Base-by-base conservation (phyloP, 345 rosid genomes). In the Moricandia moricandioides region DNA sequence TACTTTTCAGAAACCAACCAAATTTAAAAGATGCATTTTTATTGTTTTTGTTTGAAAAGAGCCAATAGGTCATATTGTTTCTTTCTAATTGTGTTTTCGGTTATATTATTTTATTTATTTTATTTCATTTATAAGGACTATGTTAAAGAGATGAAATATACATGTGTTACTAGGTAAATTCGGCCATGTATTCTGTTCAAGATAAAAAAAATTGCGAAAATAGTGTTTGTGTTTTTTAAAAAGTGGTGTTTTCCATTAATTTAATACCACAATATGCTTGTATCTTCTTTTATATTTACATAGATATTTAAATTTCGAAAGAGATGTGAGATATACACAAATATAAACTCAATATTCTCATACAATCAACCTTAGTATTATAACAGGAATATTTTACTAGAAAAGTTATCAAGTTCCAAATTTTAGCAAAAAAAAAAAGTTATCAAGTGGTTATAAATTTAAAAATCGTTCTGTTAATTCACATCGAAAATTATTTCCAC, bases 1-100 rank as follows among this genome's bases (percentile, higher is more conserved):
- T 70, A 78, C 77, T 78, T 78, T 78, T 72, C 62, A 59, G 45
- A 60, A 67, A 72, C 69, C 73, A 78, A 72, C 69, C 59, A 78
- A 71, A 47, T 7, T 60, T 29, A 30, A 67, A 60, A 66, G 69
- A 39, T 27, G 12, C 65, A 47, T 60, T 67, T 60, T 35, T 14
- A 52, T 62, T 37, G 59, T 70, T 27, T 18, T n/a, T 54, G 37
- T 21, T 21, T 9, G 4, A 21, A 54, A 62, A 54, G 33, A 61
- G 35, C 56, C 9, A 61, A 7, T 18, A 51, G 58, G 35, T 43
- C 64, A 52, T 24, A 39, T 17, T n/a, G n/a, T 75, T 75, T 54
- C 7, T 18, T 62, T 76, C 52, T 52, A 47, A 62, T 29, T 33
- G 64, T 16, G 4, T 74, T 10, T 74, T 39, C 4, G 13, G 35